Conservation (phyloP, 768 basidiomycete genomes). For the Tricholoma hemisulphureum region DNA sequence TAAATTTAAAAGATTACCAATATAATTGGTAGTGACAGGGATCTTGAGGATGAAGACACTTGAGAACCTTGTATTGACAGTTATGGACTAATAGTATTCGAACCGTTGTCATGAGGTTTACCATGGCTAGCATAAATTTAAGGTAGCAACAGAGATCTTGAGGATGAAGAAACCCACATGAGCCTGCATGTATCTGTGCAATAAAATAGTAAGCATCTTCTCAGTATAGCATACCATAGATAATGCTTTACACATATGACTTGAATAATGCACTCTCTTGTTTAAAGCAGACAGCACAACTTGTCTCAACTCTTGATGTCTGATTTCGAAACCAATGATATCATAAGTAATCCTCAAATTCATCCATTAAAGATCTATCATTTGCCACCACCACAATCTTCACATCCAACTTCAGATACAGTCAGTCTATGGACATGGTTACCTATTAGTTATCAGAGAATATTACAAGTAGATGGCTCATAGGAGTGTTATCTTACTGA, state of each 20-base stretch:
- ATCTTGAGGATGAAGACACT: neutral
- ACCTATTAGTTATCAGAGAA: neutral
- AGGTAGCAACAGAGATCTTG: too few relatives aligned
- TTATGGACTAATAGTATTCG: constrained; percentile 1
- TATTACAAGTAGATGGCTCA: neutral
- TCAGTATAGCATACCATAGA: neutral
- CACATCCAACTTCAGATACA: neutral
- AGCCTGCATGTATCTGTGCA: neutral
- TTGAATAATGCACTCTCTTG: neutral
- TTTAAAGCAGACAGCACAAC: neutral
- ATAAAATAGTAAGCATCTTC: neutral
- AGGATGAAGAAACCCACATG: too few relatives aligned
- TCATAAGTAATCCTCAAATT: neutral
- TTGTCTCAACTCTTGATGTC: neutral
- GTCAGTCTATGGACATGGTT: neutral
- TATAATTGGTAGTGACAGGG: neutral
- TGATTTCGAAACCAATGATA: neutral
- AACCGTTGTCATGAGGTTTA: neutral
- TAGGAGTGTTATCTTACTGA: neutral
- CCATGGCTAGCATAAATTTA: neutral
- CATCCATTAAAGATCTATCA: neutral
- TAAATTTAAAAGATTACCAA: neutral
- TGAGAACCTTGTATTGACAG: neutral
- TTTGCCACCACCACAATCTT: neutral
- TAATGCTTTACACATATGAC: neutral